Evolutionary conservation across 495 filamentous ascomycete species (phyloP), one percentile per base, ranked within the genome.

Genomic region (Geoglossum glabrum): DNA sequence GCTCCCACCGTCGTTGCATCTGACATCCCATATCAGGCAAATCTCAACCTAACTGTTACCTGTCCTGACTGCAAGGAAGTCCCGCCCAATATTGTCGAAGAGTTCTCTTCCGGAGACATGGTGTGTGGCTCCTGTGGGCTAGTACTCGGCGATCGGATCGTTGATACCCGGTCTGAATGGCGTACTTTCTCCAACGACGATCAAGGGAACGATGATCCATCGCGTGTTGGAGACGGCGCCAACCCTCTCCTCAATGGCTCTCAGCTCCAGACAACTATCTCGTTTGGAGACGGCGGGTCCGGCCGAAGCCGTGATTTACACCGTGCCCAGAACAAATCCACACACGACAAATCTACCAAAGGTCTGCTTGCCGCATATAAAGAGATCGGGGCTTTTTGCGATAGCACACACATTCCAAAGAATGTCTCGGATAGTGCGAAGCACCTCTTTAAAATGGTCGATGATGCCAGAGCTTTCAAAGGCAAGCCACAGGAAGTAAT

Each of bases 111-210:
- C 13, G 92, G 94, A 51, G 90, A 97, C 69, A 86, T 89, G 64
- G 87, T 97, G 52, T 98, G 92, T 68, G 84, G 74, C 17, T 86
- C 84, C 23, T 98, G 92, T 63, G 92, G 92, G 25, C 70, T 95
- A n/a, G 92, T 98, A 13, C 74, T 97, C 34, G 83, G 83, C 54
- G 86, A 90, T 66, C 84, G 88, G 59, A 86, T 92, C 63, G 87
- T 98, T 56, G 92, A 97, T 64, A 88, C 87, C 60, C 83, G 93
- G 54, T 95, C 88, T 54, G 92, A 98, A 73, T 98, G 92, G 92
- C 87, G 92, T 64, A 98, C 93, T 8, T 98, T 98, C 70, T 84
- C 87, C 59, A 96, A 95, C 70, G 92, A 98, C 64, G 93, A 98
- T 64, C 86, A 94, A 68, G 79, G 78, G 57, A 87, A 84, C 66